Evolutionary conservation across 139 green algal species (phyloP).

Genomic region (Chlamydomonas schloesseri): DNA sequence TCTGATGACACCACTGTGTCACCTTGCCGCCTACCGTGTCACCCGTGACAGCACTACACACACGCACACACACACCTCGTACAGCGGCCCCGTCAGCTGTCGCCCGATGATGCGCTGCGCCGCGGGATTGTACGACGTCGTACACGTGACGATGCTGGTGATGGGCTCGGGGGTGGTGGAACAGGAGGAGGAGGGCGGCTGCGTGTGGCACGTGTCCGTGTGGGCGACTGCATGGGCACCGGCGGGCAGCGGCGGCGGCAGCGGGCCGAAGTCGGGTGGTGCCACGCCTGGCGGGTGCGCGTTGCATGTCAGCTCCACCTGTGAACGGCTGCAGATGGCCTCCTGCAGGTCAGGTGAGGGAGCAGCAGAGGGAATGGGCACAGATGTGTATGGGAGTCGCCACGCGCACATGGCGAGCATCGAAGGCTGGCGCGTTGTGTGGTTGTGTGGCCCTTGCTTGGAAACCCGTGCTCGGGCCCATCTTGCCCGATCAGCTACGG

Average conservation of each 20-base stretch:
- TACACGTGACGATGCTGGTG: background rate
- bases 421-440: no score
- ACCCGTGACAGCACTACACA: no score
- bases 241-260: background rate
- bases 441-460: no score
- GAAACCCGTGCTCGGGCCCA: no score
- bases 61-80: background rate
- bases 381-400: background rate
- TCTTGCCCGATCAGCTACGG: no score
- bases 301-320: background rate
- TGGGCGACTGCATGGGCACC: no score
- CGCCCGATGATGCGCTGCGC: constrained; percentile 29
- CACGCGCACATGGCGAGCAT: background rate
- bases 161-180: background rate
- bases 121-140: background rate
- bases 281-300: background rate
- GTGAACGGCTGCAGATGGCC: background rate
- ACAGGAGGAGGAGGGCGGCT: background rate
- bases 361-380: background rate
- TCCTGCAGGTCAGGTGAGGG: background rate
- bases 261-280: background rate
- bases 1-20: no score
- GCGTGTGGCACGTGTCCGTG: background rate
- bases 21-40: no score
- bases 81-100: constrained; percentile 10